Percentiles rank a stretch among this genome's conserved stretches.
phyloP scores from a whole-genome alignment of 345 rosid genomes.

The Eucalyptus decipiens region DNA sequence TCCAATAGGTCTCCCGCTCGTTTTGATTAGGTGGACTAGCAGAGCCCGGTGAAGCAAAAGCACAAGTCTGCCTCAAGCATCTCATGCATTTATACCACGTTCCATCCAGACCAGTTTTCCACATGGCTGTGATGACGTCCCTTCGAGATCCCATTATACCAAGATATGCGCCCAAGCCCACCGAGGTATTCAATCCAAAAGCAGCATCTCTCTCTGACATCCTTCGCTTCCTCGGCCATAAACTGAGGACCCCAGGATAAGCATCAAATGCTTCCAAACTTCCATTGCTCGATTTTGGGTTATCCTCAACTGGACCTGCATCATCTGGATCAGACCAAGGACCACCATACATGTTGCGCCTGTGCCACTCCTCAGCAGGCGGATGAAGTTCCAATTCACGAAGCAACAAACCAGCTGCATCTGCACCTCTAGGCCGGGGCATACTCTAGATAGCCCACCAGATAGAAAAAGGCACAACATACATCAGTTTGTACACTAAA shows the following conservation, averaged over 20 bases:
- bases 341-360: slow-evolving; percentile 94
- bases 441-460: slow-evolving; percentile 47
- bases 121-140: slow-evolving; percentile 87
- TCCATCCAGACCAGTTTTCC: slow-evolving; percentile 96
- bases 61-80: slow-evolving; percentile 93
- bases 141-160: slow-evolving; percentile 99
- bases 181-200: slow-evolving; percentile 87
- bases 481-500: not conserved
- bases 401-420: slow-evolving; percentile 95
- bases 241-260: slow-evolving; percentile 49
- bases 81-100: slow-evolving; percentile 99
- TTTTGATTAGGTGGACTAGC: slow-evolving; percentile 36
- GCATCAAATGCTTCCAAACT: slow-evolving; percentile 30
- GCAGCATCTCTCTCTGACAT: slow-evolving; percentile 99
- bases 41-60: slow-evolving; percentile 60
- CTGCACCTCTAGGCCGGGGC: slow-evolving; percentile 99
- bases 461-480: not conserved
- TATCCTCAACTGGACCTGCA: slow-evolving; percentile 33
- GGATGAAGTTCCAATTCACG: slow-evolving; percentile 98
- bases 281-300: slow-evolving; percentile 28
- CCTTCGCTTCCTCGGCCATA: slow-evolving; percentile 96
- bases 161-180: slow-evolving; percentile 90
- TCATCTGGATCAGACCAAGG: slow-evolving; percentile 90
- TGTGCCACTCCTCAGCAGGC: slow-evolving; percentile 99
- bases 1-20: slow-evolving; percentile 84